Conservation (phyloP, 306 rosid species). For the Lathyrus tuberosus region DNA sequence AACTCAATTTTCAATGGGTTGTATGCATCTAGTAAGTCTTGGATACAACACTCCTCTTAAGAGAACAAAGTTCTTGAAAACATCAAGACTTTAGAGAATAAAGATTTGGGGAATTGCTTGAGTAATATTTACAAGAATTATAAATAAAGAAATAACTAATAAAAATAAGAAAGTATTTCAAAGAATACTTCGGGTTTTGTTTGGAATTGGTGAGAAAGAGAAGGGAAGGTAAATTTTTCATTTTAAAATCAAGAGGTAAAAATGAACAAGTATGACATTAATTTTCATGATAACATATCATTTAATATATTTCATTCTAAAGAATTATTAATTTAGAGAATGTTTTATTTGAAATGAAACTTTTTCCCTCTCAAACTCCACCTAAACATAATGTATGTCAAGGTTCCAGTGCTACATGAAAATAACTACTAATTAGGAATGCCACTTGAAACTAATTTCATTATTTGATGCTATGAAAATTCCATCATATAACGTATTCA, state of each 20-base stretch:
- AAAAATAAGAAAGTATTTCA: not conserved
- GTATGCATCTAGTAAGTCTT: not conserved
- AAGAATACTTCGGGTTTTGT: not conserved
- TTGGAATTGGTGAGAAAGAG: not conserved
- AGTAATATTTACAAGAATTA: not conserved
- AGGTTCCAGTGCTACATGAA: no score
- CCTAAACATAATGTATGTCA: not conserved
- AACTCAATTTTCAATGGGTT: constrained; percentile 21
- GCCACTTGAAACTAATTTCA: no score
- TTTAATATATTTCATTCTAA: not conserved
- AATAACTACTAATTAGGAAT: no score
- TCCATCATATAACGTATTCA: no score
- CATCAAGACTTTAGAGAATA: not conserved
- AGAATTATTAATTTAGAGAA: not conserved
- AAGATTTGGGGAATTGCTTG: not conserved
- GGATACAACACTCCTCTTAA: constrained; percentile 2
- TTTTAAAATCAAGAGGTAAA: constrained; percentile 2
- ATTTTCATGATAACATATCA: not conserved
- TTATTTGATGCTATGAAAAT: no score
- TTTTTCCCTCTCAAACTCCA: not conserved
- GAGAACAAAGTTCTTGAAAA: constrained; percentile 19
- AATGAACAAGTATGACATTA: not conserved
- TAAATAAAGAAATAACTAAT: not conserved
- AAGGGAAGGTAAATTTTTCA: not conserved
- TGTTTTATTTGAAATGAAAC: constrained; percentile 1